A percentile compares a stretch with the other conserved stretches of the same genome.
These are phyloP conservation scores for Carallia pectinifolia DNA, from an alignment of 345 rosid species.

Conservation along the genomic window DNA sequence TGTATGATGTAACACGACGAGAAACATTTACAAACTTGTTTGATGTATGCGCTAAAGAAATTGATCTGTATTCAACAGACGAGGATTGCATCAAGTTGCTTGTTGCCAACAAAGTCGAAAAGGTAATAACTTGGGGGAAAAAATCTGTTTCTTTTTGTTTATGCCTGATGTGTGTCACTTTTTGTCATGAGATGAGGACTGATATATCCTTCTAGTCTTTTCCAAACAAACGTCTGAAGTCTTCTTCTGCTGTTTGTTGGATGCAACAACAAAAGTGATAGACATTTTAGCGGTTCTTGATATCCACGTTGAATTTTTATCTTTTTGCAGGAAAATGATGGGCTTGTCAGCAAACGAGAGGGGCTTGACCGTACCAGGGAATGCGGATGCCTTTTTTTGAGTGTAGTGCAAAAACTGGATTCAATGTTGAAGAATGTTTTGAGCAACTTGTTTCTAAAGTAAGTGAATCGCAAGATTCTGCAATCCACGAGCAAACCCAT, in stretches of 20 bases:
- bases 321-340: conserved; percentile 71
- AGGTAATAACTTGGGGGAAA: conserved; percentile 42
- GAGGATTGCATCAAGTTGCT: conserved; percentile 97
- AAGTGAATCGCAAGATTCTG: background rate
- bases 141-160: background rate
- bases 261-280: no score
- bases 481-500: no score
- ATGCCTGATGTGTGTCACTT: no score
- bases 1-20: conserved; percentile 88
- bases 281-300: background rate
- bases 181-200: no score
- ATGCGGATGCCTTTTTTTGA: conserved; percentile 90
- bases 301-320: no score
- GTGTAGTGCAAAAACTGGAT: conserved; percentile 93
- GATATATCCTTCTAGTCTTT: no score
- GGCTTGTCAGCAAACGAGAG: conserved; percentile 85
- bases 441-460: conserved; percentile 97
- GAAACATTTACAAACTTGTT: conserved; percentile 87
- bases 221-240: no score
- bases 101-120: conserved; percentile 94
- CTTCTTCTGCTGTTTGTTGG: no score
- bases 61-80: conserved; percentile 83
- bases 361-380: conserved; percentile 83
- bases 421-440: conserved; percentile 83
- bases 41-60: conserved; percentile 95